These are phyloP conservation scores for Agrostemma githago DNA, from an alignment of 148 eudicot genomes.

Conservation along the genomic window DNA sequence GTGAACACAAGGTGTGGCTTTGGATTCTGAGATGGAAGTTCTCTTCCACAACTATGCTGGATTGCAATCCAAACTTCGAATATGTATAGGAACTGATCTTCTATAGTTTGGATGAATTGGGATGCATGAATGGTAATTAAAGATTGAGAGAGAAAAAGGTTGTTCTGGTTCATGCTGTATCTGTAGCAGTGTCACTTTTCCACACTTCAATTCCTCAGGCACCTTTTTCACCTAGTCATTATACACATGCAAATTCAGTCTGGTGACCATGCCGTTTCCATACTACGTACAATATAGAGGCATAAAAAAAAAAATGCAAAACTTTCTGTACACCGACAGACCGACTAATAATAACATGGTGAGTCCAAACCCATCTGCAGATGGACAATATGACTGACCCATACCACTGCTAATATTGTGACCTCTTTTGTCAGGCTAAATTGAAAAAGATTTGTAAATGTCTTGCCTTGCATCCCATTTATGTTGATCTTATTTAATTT, in stretches of 20 bases:
- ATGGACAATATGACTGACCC: background rate
- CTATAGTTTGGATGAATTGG: background rate
- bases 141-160: background rate
- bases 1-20: background rate
- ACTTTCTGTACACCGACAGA: background rate
- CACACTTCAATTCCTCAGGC: background rate
- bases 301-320: background rate
- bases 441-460: background rate
- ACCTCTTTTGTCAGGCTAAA: background rate
- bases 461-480: background rate
- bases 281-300: background rate
- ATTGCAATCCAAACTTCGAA: background rate
- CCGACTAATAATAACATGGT: background rate
- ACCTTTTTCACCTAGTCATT: background rate
- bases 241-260: background rate
- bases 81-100: background rate
- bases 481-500: background rate
- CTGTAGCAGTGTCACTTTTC: background rate
- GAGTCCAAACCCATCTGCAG: background rate
- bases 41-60: background rate
- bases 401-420: background rate
- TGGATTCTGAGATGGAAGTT: background rate
- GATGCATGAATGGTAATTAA: background rate
- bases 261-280: background rate
- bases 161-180: background rate